Conservation (phyloP, 108 stramenopile genomes). For the Epipyxis sp. region DNA sequence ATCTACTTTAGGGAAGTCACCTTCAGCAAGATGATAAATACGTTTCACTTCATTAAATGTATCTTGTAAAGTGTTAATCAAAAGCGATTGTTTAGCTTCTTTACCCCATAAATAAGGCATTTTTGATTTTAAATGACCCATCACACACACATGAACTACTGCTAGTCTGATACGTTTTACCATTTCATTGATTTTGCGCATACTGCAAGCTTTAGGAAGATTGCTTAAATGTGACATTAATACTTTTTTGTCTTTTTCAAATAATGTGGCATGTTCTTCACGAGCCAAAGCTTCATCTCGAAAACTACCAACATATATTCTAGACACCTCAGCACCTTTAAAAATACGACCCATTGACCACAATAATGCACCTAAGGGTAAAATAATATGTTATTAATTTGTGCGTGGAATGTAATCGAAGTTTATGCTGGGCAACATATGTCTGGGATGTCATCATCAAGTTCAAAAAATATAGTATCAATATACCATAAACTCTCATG, state of each 20-base stretch:
- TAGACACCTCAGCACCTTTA: conserved; percentile 31
- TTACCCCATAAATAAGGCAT: conserved; percentile 64
- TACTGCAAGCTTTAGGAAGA: conserved; percentile 40
- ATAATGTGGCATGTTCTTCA: background rate
- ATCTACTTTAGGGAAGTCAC: conserved; percentile 63
- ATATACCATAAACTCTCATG: conserved; percentile 37
- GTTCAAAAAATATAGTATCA: no score
- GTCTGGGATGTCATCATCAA: no score
- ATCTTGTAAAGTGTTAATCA: conserved; percentile 53
- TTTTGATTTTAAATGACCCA: conserved; percentile 45
- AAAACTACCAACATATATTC: conserved; percentile 37
- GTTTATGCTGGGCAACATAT: no score
- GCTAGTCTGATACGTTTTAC: conserved; percentile 50
- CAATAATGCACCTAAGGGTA: conserved; percentile 30
- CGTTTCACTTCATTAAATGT: conserved; percentile 61
- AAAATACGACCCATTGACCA: conserved; percentile 34
- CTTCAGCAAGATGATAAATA: conserved; percentile 57
- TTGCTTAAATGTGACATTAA: conserved; percentile 34
- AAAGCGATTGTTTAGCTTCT: conserved; percentile 46
- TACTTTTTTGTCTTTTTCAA: conserved; percentile 37
- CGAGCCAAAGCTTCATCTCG: background rate
- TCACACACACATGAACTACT: conserved; percentile 61
- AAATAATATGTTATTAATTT: no score
- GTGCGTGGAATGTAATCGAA: no score
- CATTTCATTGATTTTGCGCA: conserved; percentile 48